Base-by-base conservation (phyloP, 495 filamentous ascomycete genomes). In the Penicillium cosmopolitanum region DNA sequence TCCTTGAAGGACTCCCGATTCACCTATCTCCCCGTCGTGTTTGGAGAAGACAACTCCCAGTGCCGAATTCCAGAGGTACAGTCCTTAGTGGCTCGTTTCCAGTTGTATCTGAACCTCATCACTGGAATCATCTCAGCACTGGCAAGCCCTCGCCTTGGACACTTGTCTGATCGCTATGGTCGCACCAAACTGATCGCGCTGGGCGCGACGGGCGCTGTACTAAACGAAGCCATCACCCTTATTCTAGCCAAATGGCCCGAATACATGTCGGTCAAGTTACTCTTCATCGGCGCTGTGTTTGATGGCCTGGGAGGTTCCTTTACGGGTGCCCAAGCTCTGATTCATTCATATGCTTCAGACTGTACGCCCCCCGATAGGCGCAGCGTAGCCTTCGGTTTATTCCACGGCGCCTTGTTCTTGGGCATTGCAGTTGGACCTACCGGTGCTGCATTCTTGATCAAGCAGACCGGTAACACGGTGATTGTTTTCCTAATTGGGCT, bases 281-380 rank as follows among this genome's bases (percentile, higher is more conserved):
- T 98, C 12, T 77, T 98, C 8, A 52, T 93, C 5, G 91, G 91
- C 16, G 82, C 82, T 28, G 77, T 89, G 21, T 75, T 90, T 34
- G 94, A 98, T 68, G 94, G 94, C 1, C 64, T 97, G 0, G 85
- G 86, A 18, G 95, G 94, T 15, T 96, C 92, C 34, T 96, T 97
- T 73, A 93, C 91, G 3, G 82, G 89, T 1, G 86, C 84, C 3
- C 88, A 91, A 78, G 90, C 95, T 10, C 66, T 98, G 40, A 85
- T 84, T 21, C 85, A 93, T 66, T 89, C 94, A 0, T 98, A 98
- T 69, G 89, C 87, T 6, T 84, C 90, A 42, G 95, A 98, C 68
- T 96, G 92, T 73, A 94, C 95, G 12, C 77, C 86, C 15, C 89
- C 91, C 0, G 85, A 87, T 28, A 83, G 84, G 58, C 85, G 95